Evolutionary conservation across 768 basidiomycete species (phyloP).

Genomic region (Boletales sp.): DNA sequence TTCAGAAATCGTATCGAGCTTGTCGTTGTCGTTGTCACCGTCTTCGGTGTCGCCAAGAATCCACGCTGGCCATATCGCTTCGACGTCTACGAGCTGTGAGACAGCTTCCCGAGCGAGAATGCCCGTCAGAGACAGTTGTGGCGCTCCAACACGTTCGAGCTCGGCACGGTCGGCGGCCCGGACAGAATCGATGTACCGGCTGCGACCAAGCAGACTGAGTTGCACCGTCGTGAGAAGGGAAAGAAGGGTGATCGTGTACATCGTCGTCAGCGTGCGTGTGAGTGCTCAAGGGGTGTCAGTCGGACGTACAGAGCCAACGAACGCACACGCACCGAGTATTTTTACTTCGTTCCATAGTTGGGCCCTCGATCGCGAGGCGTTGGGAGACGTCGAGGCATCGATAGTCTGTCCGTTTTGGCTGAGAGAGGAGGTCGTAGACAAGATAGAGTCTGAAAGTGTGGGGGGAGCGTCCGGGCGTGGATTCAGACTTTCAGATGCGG

Average conservation of each 20-base stretch:
- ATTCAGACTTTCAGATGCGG: constrained; percentile 10
- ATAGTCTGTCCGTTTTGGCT: constrained; percentile 16
- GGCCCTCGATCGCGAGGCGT: constrained; percentile 53
- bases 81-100: constrained; percentile 23
- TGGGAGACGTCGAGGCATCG: constrained; percentile 8
- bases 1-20: constrained; percentile 43
- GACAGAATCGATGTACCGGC: constrained; percentile 73
- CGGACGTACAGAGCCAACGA: not conserved
- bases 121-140: constrained; percentile 25
- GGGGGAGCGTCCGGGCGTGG: constrained; percentile 8
- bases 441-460: constrained; percentile 41
- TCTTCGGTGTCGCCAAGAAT: constrained; percentile 22
- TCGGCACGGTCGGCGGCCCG: constrained; percentile 60
- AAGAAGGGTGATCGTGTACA: constrained; percentile 85
- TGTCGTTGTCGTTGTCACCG: constrained; percentile 27
- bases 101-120: constrained; percentile 25
- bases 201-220: constrained; percentile 78
- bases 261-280: constrained; percentile 79
- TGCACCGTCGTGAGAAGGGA: constrained; percentile 85
- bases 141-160: constrained; percentile 39
- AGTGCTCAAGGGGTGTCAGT: constrained; percentile 51
- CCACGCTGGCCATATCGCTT: constrained; percentile 23
- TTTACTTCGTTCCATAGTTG: constrained; percentile 95
- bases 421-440: constrained; percentile 34
- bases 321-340: constrained; percentile 58